Evolutionary conservation across 306 rosid species (phyloP), one percentile per base, ranked within the genome.

Genomic region (Trichosanthes truncata): DNA sequence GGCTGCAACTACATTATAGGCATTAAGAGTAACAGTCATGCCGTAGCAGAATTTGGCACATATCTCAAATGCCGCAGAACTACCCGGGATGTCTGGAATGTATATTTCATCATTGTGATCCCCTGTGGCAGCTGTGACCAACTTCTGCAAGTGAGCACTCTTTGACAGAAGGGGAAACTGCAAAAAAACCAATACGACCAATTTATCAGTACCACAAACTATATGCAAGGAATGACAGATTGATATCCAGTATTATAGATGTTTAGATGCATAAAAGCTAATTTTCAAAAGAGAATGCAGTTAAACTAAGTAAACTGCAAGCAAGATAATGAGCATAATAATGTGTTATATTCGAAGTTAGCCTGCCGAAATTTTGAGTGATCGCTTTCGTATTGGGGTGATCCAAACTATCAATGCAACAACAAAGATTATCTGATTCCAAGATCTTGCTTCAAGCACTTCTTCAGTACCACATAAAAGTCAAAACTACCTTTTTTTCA

Each of bases 31-130:
- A 60, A 96, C 99, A 9, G 91, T 88, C 97, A 93, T 93, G 77
- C 99, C 96, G 73, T 95, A 95, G 86, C 99, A 93, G 83, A 93
- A 95, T 85, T 91, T 95, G 80, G 93, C 97, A 82, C 97, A 96
- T 83, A 87, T 89, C 91, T 96, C 99, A 83, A 93, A 96, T 76
- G 98, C 92, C 53, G 87, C 84, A 60, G 89, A 81, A 35, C 98
- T 98, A 21, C 99, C 99, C 3, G 99, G 97, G 84, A 93, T 90
- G 87, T 93, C 93, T 21, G 91, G 81, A 79, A 96, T 85, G 79
- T 88, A 82, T 83, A 96, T 72, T 84, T 88, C 98, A 15, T 89
- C 88, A 3, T 76, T 69, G 66, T 80, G 91, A 57, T 87, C 90
- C 79, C 91, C 97, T 26, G 84, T 84, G 53, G 84, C 75, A 76